Evolutionary conservation across 2,329 filamentous ascomycete genomes (phyloP).

Genomic region (Anthostomella pinea): DNA sequence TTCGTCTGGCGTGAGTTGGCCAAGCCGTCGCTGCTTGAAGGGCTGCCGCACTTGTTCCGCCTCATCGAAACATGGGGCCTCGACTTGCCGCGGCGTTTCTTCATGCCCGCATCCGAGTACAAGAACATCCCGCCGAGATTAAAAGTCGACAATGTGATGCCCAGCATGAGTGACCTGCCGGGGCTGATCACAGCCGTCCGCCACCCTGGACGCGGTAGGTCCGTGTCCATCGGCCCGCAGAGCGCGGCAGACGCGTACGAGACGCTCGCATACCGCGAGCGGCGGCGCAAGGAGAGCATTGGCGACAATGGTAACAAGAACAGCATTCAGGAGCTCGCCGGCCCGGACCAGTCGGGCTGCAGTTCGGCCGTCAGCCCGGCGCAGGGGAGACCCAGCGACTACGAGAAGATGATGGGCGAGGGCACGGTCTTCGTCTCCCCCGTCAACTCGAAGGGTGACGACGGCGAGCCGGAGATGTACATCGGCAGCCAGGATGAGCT

Average conservation of each 20-base stretch:
- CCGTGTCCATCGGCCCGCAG: slow-evolving; percentile 88
- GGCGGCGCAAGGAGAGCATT: slow-evolving; percentile 53
- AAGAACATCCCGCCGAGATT: slow-evolving; percentile 74
- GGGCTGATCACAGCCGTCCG: slow-evolving; percentile 78
- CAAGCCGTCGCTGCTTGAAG: slow-evolving; percentile 77
- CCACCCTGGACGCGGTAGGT: slow-evolving; percentile 71
- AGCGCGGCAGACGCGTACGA: slow-evolving; percentile 96
- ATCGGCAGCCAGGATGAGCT: slow-evolving; percentile 48
- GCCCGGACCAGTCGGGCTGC: slow-evolving; percentile 29
- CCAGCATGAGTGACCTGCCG: slow-evolving; percentile 83
- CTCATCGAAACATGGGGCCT: slow-evolving; percentile 77
- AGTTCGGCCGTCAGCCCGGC: slow-evolving; percentile 23
- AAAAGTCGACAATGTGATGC: slow-evolving; percentile 78
- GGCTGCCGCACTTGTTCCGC: slow-evolving; percentile 83
- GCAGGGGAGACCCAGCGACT: slow-evolving; percentile 47
- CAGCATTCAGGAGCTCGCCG: slow-evolving; percentile 41
- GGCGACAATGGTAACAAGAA: slow-evolving; percentile 47
- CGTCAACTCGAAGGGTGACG: slow-evolving; percentile 29
- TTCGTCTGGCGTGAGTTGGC: slow-evolving; percentile 88
- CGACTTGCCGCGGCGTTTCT: slow-evolving; percentile 83
- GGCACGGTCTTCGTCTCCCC: slow-evolving; percentile 47
- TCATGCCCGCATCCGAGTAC: slow-evolving; percentile 87
- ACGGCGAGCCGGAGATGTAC: slow-evolving; percentile 37
- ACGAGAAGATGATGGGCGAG: slow-evolving; percentile 72
- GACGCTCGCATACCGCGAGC: slow-evolving; percentile 84